phyloP scores from a whole-genome alignment of 2,329 filamentous ascomycete genomes.

The Colletotrichum kahawae region DNA sequence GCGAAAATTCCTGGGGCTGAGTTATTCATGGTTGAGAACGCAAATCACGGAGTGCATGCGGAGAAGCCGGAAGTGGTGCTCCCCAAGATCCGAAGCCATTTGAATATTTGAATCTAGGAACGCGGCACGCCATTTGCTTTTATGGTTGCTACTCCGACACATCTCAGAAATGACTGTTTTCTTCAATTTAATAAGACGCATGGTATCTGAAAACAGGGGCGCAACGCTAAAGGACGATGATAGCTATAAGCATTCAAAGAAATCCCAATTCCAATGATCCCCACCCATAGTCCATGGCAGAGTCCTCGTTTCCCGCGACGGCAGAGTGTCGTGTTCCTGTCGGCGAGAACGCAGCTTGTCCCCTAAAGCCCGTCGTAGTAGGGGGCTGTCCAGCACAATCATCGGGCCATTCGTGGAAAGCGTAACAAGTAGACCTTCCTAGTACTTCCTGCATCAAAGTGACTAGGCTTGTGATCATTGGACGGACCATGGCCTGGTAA shows the following conservation, averaged over 20 bases:
- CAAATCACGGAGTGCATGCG: conserved; percentile 40
- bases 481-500: conserved; percentile 23
- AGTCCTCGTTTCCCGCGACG: background rate
- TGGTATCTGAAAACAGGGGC: background rate
- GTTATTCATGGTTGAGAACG: conserved; percentile 32
- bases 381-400: conserved; percentile 9
- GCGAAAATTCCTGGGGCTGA: conserved; percentile 29
- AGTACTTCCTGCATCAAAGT: conserved; percentile 36
- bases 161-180: background rate
- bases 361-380: background rate
- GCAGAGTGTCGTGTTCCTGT: conserved; percentile 13
- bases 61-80: conserved; percentile 37
- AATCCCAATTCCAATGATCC: conserved; percentile 19
- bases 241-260: background rate
- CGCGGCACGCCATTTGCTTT: too few species aligned
- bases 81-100: conserved; percentile 25
- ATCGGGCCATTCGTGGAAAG: conserved; percentile 23
- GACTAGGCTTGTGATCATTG: conserved; percentile 26
- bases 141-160: background rate
- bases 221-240: background rate
- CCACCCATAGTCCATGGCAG: conserved; percentile 20
- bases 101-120: background rate
- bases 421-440: conserved; percentile 36
- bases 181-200: background rate
- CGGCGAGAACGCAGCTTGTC: conserved; percentile 11